Conservation (phyloP, 352 stramenopile species). For the Phytopythium helicoides region DNA sequence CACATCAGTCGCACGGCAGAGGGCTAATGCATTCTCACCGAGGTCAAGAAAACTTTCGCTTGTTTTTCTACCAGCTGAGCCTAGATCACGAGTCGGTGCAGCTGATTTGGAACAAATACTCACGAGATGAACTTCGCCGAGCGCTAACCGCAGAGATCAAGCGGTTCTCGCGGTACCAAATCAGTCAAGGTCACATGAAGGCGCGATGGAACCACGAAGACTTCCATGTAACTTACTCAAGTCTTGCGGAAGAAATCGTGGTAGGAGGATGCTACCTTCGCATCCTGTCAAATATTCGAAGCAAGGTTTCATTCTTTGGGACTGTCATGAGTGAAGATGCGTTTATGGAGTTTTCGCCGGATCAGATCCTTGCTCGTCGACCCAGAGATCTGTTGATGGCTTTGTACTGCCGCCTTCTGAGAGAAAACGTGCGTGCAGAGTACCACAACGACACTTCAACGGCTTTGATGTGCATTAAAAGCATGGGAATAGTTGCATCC, state of each 20-base stretch:
- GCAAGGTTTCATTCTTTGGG: conserved; percentile 48
- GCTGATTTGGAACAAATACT: conserved; percentile 93
- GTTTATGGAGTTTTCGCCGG: conserved; percentile 42
- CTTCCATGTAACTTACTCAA: conserved; percentile 91
- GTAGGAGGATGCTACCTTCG: conserved; percentile 92
- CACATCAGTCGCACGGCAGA: conserved; percentile 15
- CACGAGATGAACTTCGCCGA: conserved; percentile 84
- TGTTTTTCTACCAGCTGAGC: conserved; percentile 94
- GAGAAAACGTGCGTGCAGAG: conserved; percentile 73
- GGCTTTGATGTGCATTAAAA: conserved; percentile 60
- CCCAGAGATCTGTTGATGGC: conserved; percentile 48
- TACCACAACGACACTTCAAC: conserved; percentile 60
- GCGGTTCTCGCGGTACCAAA: conserved; percentile 73
- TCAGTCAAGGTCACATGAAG: conserved; percentile 55
- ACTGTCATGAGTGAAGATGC: conserved; percentile 44
- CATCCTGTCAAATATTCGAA: conserved; percentile 43
- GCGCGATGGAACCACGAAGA: conserved; percentile 96
- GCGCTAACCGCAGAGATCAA: conserved; percentile 86
- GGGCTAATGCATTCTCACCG: conserved; percentile 20
- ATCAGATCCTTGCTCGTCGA: conserved; percentile 56
- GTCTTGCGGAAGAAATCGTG: conserved; percentile 79
- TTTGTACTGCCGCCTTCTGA: conserved; percentile 72
- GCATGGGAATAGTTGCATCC: conserved; percentile 57
- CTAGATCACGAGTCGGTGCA: conserved; percentile 91
- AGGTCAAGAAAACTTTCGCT: conserved; percentile 90